These are phyloP conservation scores for Hemileccinum rubropunctum DNA, from an alignment of 768 basidiomycete species.

Conservation along the genomic window DNA sequence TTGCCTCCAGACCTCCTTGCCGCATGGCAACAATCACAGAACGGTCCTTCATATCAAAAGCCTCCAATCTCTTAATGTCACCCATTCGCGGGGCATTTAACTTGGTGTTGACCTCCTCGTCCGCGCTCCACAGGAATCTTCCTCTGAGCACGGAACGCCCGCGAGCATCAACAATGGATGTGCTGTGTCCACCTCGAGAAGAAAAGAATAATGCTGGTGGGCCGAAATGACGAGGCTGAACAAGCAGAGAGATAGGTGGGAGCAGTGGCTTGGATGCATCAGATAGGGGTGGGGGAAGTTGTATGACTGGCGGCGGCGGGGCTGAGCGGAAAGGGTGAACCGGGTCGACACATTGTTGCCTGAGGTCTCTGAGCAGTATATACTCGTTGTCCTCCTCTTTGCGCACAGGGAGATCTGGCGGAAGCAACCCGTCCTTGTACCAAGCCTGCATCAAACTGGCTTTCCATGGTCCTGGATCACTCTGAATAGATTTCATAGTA, in stretches of 20 bases:
- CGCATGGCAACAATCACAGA: slow-evolving; percentile 83
- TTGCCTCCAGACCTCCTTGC: slow-evolving; percentile 80
- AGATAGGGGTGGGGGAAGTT: slow-evolving; percentile 19
- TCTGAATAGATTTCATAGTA: slow-evolving; percentile 6
- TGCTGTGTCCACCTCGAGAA: slow-evolving; percentile 87
- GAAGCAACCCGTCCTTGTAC: slow-evolving; percentile 82
- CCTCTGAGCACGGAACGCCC: slow-evolving; percentile 82
- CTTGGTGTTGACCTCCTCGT: slow-evolving; percentile 47
- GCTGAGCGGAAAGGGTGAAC: slow-evolving; percentile 65
- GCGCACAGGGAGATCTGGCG: slow-evolving; percentile 78
- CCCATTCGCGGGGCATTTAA: slow-evolving; percentile 53
- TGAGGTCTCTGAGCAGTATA: slow-evolving; percentile 66
- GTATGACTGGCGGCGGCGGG: slow-evolving; percentile 41
- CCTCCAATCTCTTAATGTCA: slow-evolving; percentile 79
- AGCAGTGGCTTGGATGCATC: slow-evolving; percentile 57
- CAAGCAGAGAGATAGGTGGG: slow-evolving; percentile 68
- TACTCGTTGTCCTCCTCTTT: slow-evolving; percentile 72
- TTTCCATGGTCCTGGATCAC: slow-evolving; percentile 74
- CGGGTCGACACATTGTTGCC: slow-evolving; percentile 79
- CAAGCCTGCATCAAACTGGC: slow-evolving; percentile 85
- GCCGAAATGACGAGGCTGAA: slow-evolving; percentile 80
- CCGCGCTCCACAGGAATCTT: slow-evolving; percentile 74
- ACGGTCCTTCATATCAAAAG: slow-evolving; percentile 73
- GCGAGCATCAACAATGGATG: slow-evolving; percentile 81
- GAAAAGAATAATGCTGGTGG: slow-evolving; percentile 87